Conservation (phyloP, 2,329 filamentous ascomycete genomes). For the Chaetomium sp. region DNA sequence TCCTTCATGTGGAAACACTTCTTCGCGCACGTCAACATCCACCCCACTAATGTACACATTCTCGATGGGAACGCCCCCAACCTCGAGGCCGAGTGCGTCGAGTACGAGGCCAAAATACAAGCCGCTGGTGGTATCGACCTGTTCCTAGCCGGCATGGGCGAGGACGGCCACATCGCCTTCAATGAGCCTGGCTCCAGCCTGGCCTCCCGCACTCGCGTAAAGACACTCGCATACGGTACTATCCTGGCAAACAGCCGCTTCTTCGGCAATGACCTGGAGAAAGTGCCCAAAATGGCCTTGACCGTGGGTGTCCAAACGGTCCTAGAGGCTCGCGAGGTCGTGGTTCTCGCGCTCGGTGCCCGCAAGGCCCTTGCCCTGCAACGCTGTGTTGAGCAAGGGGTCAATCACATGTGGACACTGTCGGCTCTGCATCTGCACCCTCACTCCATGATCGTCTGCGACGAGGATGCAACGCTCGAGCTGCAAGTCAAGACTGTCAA, state of each 20-base stretch:
- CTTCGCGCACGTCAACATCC: conserved; percentile 73
- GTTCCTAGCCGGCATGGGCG: conserved; percentile 75
- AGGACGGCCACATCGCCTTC: conserved; percentile 80
- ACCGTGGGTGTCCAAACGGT: conserved; percentile 60
- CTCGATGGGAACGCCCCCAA: conserved; percentile 72
- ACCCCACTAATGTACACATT: conserved; percentile 70
- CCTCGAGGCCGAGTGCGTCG: conserved; percentile 69
- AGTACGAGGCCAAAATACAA: conserved; percentile 71
- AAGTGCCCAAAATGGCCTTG: conserved; percentile 71
- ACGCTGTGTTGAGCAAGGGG: conserved; percentile 70
- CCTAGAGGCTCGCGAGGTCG: conserved; percentile 71
- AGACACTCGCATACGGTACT: conserved; percentile 77
- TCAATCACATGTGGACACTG: conserved; percentile 81
- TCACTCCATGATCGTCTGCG: conserved; percentile 72
- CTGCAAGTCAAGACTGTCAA: conserved; percentile 67
- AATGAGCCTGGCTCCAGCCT: conserved; percentile 78
- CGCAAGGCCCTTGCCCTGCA: conserved; percentile 73
- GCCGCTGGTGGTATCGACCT: conserved; percentile 72
- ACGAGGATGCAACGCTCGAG: conserved; percentile 70
- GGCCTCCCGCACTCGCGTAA: conserved; percentile 70
- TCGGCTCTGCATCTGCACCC: conserved; percentile 73
- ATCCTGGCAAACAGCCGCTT: conserved; percentile 76
- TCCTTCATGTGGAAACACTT: conserved; percentile 83
- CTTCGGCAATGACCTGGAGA: conserved; percentile 64
- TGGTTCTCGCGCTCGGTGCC: conserved; percentile 72